These are phyloP conservation scores for Russula sp. DNA, from an alignment of 768 basidiomycete species.

Conservation along the genomic window DNA sequence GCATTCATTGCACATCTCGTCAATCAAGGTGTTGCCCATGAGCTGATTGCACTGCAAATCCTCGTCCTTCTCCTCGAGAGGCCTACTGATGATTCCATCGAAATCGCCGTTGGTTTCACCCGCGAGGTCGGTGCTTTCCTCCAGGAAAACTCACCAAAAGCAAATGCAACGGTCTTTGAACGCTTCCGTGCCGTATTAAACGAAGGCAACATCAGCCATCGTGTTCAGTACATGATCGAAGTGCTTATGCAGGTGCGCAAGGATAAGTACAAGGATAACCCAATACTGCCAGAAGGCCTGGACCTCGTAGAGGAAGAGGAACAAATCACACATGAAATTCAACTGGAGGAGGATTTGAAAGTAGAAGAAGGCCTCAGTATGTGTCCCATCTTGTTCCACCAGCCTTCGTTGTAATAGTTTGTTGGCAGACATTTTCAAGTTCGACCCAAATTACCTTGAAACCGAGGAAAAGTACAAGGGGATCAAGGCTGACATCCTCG, in stretches of 20 bases:
- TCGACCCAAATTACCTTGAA: constrained; percentile 77
- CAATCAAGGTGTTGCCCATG: constrained; percentile 78
- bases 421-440: constrained; percentile 83
- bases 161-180: constrained; percentile 91
- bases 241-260: constrained; percentile 98
- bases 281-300: constrained; percentile 85
- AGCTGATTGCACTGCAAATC: constrained; percentile 91
- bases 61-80: constrained; percentile 92
- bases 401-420: constrained; percentile 11
- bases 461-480: constrained; percentile 91
- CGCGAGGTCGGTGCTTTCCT: constrained; percentile 96
- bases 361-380: constrained; percentile 91
- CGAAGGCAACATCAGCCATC: constrained; percentile 90
- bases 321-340: constrained; percentile 91
- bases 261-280: constrained; percentile 99
- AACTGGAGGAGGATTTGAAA: constrained; percentile 87
- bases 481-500: constrained; percentile 91
- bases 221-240: constrained; percentile 99
- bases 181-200: constrained; percentile 95
- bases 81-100: constrained; percentile 95
- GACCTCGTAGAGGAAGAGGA: constrained; percentile 98
- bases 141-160: constrained; percentile 87
- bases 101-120: constrained; percentile 96
- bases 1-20: constrained; percentile 63
- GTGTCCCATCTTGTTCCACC: constrained; percentile 28